Evolutionary conservation across 2,329 filamentous ascomycete species (phyloP).

Genomic region (Hypoxylon sp.): DNA sequence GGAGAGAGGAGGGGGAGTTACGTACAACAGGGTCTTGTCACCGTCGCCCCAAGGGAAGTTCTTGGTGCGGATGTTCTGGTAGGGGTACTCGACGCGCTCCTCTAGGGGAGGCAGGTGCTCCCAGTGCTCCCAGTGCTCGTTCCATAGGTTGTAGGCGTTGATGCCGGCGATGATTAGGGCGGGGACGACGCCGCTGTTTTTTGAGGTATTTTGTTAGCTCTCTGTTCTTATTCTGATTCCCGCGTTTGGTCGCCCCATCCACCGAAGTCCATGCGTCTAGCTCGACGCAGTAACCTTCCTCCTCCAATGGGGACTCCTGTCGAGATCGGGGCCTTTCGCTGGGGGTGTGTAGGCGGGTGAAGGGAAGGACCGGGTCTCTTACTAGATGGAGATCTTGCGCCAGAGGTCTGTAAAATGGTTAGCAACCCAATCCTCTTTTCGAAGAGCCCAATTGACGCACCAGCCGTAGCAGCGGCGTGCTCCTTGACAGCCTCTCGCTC

Average conservation of each 20-base stretch:
- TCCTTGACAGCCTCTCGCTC: slow-evolving; percentile 92
- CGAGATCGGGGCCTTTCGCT: background rate
- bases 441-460: slow-evolving; percentile 65
- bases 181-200: slow-evolving; percentile 78
- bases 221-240: slow-evolving; percentile 11
- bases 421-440: slow-evolving; percentile 43
- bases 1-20: slow-evolving; percentile 42
- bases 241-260: background rate
- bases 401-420: slow-evolving; percentile 78
- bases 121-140: slow-evolving; percentile 98
- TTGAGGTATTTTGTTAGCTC: slow-evolving; percentile 36
- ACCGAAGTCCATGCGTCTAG: background rate
- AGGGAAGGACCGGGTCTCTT: slow-evolving; percentile 59
- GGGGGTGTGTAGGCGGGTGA: background rate
- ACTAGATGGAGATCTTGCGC: slow-evolving; percentile 97
- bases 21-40: slow-evolving; percentile 86
- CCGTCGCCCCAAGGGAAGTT: slow-evolving; percentile 96
- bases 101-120: slow-evolving; percentile 85
- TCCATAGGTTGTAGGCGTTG: slow-evolving; percentile 94
- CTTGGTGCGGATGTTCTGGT: slow-evolving; percentile 97
- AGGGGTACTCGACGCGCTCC: slow-evolving; percentile 93
- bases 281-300: background rate
- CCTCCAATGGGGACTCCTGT: background rate
- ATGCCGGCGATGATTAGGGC: slow-evolving; percentile 76
- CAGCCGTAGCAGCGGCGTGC: slow-evolving; percentile 86